These are phyloP conservation scores for Astraeus odoratus DNA, from an alignment of 768 basidiomycete genomes.

Conservation along the genomic window DNA sequence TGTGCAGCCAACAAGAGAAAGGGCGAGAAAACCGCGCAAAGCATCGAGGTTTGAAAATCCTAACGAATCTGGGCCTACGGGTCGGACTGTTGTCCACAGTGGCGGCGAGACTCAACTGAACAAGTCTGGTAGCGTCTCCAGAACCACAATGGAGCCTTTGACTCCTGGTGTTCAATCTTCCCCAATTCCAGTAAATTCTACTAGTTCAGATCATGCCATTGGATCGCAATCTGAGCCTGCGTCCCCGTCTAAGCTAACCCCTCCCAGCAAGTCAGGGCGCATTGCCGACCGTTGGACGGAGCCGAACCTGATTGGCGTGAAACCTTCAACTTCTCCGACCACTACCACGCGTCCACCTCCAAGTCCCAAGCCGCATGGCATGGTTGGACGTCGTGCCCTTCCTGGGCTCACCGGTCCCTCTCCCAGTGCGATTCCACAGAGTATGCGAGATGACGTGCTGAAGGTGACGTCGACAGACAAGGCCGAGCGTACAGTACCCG, in stretches of 20 bases:
- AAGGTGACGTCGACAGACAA: slow-evolving; percentile 12
- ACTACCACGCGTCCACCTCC: slow-evolving; percentile 1
- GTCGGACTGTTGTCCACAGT: neutral
- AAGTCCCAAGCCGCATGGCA: slow-evolving; percentile 12
- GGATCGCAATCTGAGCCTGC: no score
- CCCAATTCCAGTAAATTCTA: no score
- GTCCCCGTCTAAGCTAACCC: no score
- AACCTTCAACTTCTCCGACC: slow-evolving; percentile 10
- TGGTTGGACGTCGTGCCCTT: slow-evolving; percentile 35
- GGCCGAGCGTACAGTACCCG: slow-evolving; percentile 12
- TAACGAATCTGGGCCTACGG: neutral
- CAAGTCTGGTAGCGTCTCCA: no score
- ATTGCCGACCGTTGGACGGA: slow-evolving; percentile 29
- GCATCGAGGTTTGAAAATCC: slow-evolving; percentile 17
- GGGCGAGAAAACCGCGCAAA: slow-evolving; percentile 64
- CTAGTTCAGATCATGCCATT: no score
- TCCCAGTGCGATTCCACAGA: neutral
- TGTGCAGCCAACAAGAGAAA: slow-evolving; percentile 64
- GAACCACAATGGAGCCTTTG: no score
- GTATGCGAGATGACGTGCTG: slow-evolving; percentile 6
- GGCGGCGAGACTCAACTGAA: no score
- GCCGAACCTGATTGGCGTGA: slow-evolving; percentile 27
- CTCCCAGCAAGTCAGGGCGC: slow-evolving; percentile 8
- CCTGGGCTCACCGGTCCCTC: slow-evolving; percentile 30
- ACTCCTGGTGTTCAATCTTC: no score